Evolutionary conservation across 306 rosid species (phyloP), one percentile per base, ranked within the genome.

Genomic region (Prunus fruticosa): DNA sequence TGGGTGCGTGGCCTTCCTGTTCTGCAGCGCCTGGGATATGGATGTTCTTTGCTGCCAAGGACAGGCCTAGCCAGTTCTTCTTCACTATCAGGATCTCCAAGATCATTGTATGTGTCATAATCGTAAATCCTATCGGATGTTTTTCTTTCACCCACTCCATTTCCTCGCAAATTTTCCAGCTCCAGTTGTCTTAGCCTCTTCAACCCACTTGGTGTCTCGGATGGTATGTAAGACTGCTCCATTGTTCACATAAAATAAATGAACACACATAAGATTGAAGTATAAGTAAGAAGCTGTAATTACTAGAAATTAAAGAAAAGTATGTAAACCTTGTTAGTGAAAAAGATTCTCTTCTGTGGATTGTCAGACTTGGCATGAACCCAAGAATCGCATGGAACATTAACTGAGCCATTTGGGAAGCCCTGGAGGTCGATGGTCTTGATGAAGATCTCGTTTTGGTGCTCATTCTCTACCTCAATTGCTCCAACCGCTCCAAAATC

Each of bases 1-100:
- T 82, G 0, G 27, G 53, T 60, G n/a, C 85, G 86, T 45, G 88
- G 85, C 2, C 97, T 84, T 22, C 97, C 97, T 0, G 97, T 92
- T 68, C 97, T 73, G 73, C 96, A 85, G 0, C 96, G 91, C 54
- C 97, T 71, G 0, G 97, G 96, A 47, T 92, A 90, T 0, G 96
- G 93, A 53, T 54, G 64, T 1, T 85, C n/a, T 2, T 53, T 16
- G 14, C 97, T 88, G 0, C 97, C 93, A 2, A 92, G 89, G 27
- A 86, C 89, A 0, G 89, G 93, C 45, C 97, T 78, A 27, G 68
- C 64, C 30, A 79, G 82, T 0, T 84, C 79, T 2, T 25, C 74
- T 5, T 14, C 1, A 2, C 2, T 71, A 23, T 92, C 93, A 2
- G 87, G 91, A 20, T 89, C n/a, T 58, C 97, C 97, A 4, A 89